These are phyloP conservation scores for Xerophyta viscosa DNA, from an alignment of 106 monocot species.

Conservation along the genomic window DNA sequence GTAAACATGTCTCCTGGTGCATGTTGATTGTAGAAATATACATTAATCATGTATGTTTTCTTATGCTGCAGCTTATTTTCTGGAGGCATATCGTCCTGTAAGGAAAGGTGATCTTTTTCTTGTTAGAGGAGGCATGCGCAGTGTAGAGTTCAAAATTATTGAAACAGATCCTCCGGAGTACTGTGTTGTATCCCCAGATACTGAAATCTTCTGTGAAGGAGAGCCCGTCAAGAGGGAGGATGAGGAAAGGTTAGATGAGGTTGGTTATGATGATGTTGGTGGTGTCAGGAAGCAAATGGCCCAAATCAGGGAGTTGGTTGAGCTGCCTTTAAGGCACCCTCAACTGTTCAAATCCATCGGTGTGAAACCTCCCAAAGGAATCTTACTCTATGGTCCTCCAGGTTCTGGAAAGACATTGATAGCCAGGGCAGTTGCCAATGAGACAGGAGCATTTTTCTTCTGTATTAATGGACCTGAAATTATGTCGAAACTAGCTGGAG, in stretches of 20 bases:
- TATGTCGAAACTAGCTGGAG: conserved; percentile 87
- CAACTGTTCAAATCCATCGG: conserved; percentile 90
- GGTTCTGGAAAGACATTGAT: conserved; percentile 91
- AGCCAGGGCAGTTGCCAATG: conserved; percentile 81
- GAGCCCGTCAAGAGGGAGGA: conserved; percentile 85
- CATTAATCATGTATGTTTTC: neutral
- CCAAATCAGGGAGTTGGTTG: conserved; percentile 82
- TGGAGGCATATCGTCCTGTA: conserved; percentile 83
- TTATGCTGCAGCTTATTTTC: conserved; percentile 54
- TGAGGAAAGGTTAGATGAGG: conserved; percentile 79
- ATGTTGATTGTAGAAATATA: neutral
- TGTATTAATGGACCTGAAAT: conserved; percentile 89
- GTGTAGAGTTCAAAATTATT: conserved; percentile 86
- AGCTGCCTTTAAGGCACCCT: conserved; percentile 80
- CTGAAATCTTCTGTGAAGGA: conserved; percentile 84
- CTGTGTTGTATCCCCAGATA: conserved; percentile 80
- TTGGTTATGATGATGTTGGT: conserved; percentile 92
- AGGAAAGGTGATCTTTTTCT: conserved; percentile 88
- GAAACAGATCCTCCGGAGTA: conserved; percentile 83
- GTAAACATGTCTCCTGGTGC: too few species aligned
- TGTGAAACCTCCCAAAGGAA: conserved; percentile 88
- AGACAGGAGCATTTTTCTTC: conserved; percentile 88
- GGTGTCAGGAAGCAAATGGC: conserved; percentile 91
- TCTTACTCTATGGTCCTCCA: conserved; percentile 77
- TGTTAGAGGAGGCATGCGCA: conserved; percentile 86